phyloP scores from a whole-genome alignment of 495 filamentous ascomycete species.

The Neurospora sp. region DNA sequence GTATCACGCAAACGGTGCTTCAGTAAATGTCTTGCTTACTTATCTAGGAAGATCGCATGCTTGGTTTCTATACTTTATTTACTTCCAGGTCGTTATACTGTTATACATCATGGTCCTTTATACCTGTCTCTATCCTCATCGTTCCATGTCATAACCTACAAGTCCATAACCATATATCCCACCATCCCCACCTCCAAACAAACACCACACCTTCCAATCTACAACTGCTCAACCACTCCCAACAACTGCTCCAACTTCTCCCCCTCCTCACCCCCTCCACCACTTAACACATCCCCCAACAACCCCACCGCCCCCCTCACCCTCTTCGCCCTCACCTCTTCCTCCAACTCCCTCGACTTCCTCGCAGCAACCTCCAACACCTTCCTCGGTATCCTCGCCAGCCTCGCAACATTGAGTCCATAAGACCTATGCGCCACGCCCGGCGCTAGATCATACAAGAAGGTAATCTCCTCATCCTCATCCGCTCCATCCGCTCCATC shows the following conservation, averaged over 20 bases:
- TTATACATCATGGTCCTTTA: too few relatives aligned
- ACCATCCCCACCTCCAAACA: too few relatives aligned
- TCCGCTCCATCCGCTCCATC: conserved; percentile 26
- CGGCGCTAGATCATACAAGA: conserved; percentile 72
- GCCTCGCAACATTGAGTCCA: conserved; percentile 81
- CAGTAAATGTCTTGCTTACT: too few relatives aligned
- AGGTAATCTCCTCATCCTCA: conserved; percentile 55
- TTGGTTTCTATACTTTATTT: too few relatives aligned
- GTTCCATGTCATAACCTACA: too few relatives aligned
- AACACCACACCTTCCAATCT: not conserved
- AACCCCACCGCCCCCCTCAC: conserved; percentile 37
- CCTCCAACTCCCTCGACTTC: conserved; percentile 76
- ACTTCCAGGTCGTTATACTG: too few relatives aligned
- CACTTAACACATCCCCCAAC: conserved; percentile 30
- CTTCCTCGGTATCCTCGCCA: conserved; percentile 69
- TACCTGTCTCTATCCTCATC: too few relatives aligned
- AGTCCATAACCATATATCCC: too few relatives aligned
- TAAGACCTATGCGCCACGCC: conserved; percentile 91
- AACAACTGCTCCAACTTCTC: conserved; percentile 38
- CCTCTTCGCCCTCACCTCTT: conserved; percentile 51
- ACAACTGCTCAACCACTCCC: conserved; percentile 41
- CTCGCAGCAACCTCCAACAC: conserved; percentile 67
- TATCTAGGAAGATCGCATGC: too few relatives aligned
- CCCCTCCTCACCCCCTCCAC: not conserved
- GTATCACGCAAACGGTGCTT: too few relatives aligned